Evolutionary conservation across 192 early-diverging fungal species (phyloP).

Genomic region (Funneliformis geosporum): DNA sequence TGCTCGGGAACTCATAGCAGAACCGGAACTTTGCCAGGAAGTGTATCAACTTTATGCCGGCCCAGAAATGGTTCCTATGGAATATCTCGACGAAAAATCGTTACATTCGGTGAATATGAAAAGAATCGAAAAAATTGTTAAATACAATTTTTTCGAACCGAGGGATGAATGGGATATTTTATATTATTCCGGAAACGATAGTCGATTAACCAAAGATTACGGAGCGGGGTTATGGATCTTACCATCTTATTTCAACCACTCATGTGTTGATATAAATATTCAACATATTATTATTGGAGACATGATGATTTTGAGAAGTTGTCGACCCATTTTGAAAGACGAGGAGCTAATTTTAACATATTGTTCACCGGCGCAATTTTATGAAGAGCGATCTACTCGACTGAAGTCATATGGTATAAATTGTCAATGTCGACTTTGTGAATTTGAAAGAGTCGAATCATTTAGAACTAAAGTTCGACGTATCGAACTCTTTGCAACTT

Average conservation of each 20-base stretch:
- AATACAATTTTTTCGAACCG: not conserved
- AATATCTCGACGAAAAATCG: not conserved
- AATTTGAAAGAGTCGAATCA: not conserved
- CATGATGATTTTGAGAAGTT: not conserved
- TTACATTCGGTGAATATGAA: not conserved
- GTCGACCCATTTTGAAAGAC: not conserved
- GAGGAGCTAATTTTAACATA: not conserved
- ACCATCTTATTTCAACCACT: constrained; percentile 18
- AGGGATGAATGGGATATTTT: not conserved
- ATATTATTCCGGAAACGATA: not conserved
- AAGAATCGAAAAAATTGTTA: constrained; percentile 8
- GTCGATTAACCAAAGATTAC: no score
- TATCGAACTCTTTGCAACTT: not conserved
- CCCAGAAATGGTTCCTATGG: not conserved
- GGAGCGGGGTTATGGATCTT: constrained; percentile 3
- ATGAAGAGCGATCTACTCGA: not conserved
- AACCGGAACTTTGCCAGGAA: not conserved
- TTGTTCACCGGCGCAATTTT: not conserved
- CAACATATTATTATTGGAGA: not conserved
- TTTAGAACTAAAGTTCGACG: not conserved
- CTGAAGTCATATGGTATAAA: not conserved
- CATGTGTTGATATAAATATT: constrained; percentile 14
- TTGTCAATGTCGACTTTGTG: constrained; percentile 7
- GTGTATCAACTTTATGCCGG: constrained; percentile 2
- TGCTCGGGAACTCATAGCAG: not conserved